Evolutionary conservation across 2,329 filamentous ascomycete genomes (phyloP).

Genomic region (Dothistroma septosporum): DNA sequence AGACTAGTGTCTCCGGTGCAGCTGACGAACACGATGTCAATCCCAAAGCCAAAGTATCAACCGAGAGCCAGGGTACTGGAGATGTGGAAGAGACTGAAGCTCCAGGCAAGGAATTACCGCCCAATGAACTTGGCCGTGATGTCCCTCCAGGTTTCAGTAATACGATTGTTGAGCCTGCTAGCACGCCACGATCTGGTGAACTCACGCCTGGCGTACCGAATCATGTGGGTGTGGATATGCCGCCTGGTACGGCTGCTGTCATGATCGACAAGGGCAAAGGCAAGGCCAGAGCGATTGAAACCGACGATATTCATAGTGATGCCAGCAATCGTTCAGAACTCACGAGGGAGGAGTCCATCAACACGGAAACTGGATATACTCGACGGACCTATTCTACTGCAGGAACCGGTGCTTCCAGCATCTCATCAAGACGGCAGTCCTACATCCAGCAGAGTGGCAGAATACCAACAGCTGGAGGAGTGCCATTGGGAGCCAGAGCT

Average conservation of each 20-base stretch:
- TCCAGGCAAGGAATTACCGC: slow-evolving; percentile 6
- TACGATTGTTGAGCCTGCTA: slow-evolving; percentile 2
- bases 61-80: background rate
- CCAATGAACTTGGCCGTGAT: slow-evolving; percentile 14
- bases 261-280: slow-evolving; percentile 9
- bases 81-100: background rate
- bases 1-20: background rate
- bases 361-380: slow-evolving; percentile 4
- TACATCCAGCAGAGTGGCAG: background rate
- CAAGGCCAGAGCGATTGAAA: slow-evolving; percentile 6
- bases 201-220: slow-evolving; percentile 1
- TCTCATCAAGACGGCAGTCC: slow-evolving; percentile 5
- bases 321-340: slow-evolving; percentile 4
- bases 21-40: slow-evolving; percentile 4
- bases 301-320: slow-evolving; percentile 4
- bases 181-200: background rate
- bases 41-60: background rate
- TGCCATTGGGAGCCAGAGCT: slow-evolving; percentile 3
- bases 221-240: slow-evolving; percentile 5
- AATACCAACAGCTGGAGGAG: slow-evolving; percentile 6
- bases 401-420: slow-evolving; percentile 5
- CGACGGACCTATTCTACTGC: slow-evolving; percentile 6
- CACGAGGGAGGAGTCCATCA: slow-evolving; percentile 5
- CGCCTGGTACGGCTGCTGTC: slow-evolving; percentile 2
- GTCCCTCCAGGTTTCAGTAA: slow-evolving; percentile 10